Evolutionary conservation across 345 rosid species (phyloP), one percentile per base, ranked within the genome.

Genomic region (Durio zibethinus): DNA sequence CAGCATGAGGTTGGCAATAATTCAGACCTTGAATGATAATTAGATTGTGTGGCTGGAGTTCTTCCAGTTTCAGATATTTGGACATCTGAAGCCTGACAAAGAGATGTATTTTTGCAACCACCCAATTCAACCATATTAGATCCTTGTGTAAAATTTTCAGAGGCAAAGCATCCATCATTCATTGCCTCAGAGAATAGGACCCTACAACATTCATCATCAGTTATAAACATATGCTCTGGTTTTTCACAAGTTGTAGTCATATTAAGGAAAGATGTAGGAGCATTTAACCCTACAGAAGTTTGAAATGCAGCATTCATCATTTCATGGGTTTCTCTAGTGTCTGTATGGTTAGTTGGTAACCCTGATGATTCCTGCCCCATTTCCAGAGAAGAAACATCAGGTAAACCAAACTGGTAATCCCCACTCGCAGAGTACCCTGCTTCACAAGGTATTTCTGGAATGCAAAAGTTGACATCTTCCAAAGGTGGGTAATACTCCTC

Each of bases 121-220:
- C 75, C 84, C 65, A 80, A 67, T 53, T 75, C 84, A 80, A 74
- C 76, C 79, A 83, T 75, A 71, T 82, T 82, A 71, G 80, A 79
- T 73, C 80, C 87, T 76, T 85, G 79, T 18, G 82, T 77, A 66
- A 80, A 77, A 81, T 80, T 78, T 82, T 74, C 88, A 71, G 90
- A 72, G 69, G 89, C 45, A 78, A 85, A 83, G 67, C 73, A 65
- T 65, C 79, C 82, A 76, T 82, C 85, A 45, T 76, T 87, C 70
- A 81, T 74, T 78, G 84, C 87, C 76, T 93, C 97, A 10, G 89
- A 84, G 67, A 96, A 91, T 80, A 94, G 88, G 78, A 86, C 84
- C 87, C 88, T 84, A 82, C 97, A 93, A 78, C 94, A 94, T 82
- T 94, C 98, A 77, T 91, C 97, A 80, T 96, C 97, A 18, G 97